Conservation (phyloP, 2,329 filamentous ascomycete species). For the Sporothrix pallida region DNA sequence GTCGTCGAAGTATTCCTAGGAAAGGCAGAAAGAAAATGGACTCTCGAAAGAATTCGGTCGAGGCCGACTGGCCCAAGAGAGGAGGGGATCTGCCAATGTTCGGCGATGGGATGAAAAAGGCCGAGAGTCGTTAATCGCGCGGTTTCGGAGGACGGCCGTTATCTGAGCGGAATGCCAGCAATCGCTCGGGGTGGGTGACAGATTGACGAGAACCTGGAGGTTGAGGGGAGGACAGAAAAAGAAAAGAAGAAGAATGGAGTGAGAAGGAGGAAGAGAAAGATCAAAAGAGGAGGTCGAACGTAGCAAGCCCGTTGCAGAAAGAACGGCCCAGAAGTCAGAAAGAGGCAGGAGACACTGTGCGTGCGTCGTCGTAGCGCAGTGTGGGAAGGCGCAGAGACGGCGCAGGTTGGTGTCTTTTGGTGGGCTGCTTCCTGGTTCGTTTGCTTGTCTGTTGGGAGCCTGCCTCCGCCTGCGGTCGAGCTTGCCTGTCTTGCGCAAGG, state of each 20-base stretch:
- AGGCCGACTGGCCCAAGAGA: constrained; percentile 30
- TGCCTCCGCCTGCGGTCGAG: not conserved
- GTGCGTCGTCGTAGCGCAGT: constrained; percentile 1
- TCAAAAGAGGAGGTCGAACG: constrained; percentile 15
- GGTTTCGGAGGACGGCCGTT: constrained; percentile 12
- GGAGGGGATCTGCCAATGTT: constrained; percentile 2
- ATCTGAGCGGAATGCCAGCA: not conserved
- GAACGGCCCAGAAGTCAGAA: constrained; percentile 8
- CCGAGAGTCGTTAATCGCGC: constrained; percentile 12
- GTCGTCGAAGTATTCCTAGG: not conserved
- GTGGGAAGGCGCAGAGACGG: constrained; percentile 11
- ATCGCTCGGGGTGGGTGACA: not conserved
- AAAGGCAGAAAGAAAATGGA: not conserved
- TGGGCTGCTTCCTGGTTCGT: not conserved
- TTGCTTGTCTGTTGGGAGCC: no score
- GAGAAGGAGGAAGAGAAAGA: not conserved
- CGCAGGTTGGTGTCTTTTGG: constrained; percentile 15
- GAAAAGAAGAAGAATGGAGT: not conserved
- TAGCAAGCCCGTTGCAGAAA: not conserved
- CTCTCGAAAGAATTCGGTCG: not conserved
- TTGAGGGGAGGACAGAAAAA: not conserved
- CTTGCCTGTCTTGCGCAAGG: constrained; percentile 1
- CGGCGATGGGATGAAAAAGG: not conserved
- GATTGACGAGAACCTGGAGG: constrained; percentile 3
- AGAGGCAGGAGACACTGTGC: constrained; percentile 25